Percentiles rank a stretch among this genome's conserved stretches.
These are phyloP conservation scores for Neurospora sp. DNA, from an alignment of 495 filamentous ascomycete genomes.

Conservation along the genomic window DNA sequence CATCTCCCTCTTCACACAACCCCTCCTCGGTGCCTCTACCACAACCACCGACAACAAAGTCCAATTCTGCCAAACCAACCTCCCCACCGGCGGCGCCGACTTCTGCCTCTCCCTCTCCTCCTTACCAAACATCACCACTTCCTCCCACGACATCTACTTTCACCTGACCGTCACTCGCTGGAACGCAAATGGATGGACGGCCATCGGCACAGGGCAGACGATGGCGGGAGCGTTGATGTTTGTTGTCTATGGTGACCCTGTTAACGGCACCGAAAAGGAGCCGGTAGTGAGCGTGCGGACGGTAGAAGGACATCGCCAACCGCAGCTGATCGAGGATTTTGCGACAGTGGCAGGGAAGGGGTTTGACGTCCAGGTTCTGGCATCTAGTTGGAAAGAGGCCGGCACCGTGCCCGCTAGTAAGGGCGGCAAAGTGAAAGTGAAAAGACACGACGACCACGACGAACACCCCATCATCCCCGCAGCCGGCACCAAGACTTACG, in stretches of 20 bases:
- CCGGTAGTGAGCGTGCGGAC: slow-evolving; percentile 21
- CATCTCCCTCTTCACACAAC: background rate
- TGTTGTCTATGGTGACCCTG: slow-evolving; percentile 22
- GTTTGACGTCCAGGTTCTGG: background rate
- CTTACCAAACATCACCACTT: slow-evolving; percentile 12
- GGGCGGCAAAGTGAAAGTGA: background rate
- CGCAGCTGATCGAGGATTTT: background rate
- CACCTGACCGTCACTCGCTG: slow-evolving; percentile 9
- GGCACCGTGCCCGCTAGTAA: background rate
- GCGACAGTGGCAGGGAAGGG: background rate
- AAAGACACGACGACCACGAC: slow-evolving; percentile 3
- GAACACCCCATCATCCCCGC: slow-evolving; percentile 1
- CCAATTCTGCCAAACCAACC: slow-evolving; percentile 19
- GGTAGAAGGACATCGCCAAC: slow-evolving; percentile 17
- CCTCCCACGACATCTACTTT: slow-evolving; percentile 13
- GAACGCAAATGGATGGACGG: slow-evolving; percentile 16
- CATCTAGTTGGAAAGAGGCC: background rate
- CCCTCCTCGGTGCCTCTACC: background rate
- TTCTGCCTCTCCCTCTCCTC: slow-evolving; percentile 16
- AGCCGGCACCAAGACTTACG: background rate
- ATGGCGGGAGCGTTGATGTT: slow-evolving; percentile 23
- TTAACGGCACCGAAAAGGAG: background rate
- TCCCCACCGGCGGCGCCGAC: slow-evolving; percentile 10
- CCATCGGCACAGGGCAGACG: slow-evolving; percentile 16
- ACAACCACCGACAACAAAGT: background rate